These are phyloP conservation scores for Amanita phalloides DNA, from an alignment of 768 basidiomycete species.

Conservation along the genomic window DNA sequence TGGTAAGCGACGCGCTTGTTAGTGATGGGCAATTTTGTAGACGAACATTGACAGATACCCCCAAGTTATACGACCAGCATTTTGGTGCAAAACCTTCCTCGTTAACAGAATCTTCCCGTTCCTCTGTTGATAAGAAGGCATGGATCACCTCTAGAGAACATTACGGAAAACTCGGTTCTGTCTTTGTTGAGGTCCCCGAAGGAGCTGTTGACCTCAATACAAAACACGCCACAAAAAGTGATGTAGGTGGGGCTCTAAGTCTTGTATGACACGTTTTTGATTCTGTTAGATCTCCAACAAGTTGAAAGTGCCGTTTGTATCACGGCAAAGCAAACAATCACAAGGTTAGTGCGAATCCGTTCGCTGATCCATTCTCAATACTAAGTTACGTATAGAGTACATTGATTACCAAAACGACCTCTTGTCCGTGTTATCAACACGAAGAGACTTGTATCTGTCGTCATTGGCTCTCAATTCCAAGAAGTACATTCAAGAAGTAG, in stretches of 20 bases:
- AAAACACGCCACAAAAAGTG: conserved; percentile 19
- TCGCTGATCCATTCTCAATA: not conserved
- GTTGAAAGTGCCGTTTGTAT: conserved; percentile 42
- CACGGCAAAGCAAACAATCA: conserved; percentile 33
- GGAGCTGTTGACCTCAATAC: conserved; percentile 20
- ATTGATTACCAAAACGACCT: conserved; percentile 54
- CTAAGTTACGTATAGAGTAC: conserved; percentile 20
- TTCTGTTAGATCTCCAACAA: conserved; percentile 41
- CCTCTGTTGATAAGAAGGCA: conserved; percentile 38
- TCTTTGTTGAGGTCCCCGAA: conserved; percentile 38
- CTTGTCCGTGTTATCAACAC: conserved; percentile 50
- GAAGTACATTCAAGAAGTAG: conserved; percentile 51
- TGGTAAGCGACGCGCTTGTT: conserved; percentile 15
- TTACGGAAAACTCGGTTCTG: conserved; percentile 48
- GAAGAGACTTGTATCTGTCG: conserved; percentile 72
- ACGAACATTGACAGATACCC: conserved; percentile 6
- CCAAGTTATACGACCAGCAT: conserved; percentile 59
- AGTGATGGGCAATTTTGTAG: conserved; percentile 6
- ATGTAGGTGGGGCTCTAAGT: conserved; percentile 13
- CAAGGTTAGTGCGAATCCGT: not conserved
- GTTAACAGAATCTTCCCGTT: conserved; percentile 38
- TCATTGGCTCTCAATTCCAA: conserved; percentile 56
- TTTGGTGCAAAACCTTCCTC: conserved; percentile 53
- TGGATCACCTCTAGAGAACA: conserved; percentile 47
- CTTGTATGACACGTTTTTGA: not conserved